Base-by-base conservation (phyloP, 2,329 filamentous ascomycete genomes). In the Immersiporthe knoxdaviesiana region DNA sequence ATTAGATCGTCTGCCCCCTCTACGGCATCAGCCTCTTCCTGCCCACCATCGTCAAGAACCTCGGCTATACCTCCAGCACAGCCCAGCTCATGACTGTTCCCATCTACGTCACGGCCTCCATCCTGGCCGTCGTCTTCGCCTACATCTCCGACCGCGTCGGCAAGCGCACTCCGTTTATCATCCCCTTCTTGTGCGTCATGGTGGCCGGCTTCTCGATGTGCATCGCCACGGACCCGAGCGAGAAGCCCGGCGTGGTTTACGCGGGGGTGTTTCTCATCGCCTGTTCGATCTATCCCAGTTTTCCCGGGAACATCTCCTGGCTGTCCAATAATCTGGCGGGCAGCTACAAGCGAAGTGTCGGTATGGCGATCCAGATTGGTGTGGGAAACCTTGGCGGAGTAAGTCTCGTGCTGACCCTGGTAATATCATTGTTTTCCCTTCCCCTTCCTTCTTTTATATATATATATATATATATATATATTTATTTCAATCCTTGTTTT, bases 251-350 rank as follows among this genome's bases (percentile, higher is more conserved):
- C 7, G 44, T 47, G 44, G 83, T 88, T 14, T 97, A 97, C 73
- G 91, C 87, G 0, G 93, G 91, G 0, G 90, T 90, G 0, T 97
- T 94, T 78, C 81, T 97, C 0, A 91, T 88, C 0, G 91, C 92
- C 0, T 85, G 92, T 68, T 91, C 91, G 2, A 94, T 96, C 68
- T 96, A 95, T 73, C 92, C 93, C 0, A 89, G 88, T 37, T 91
- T 96, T 68, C 83, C 92, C 0, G 94, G 94, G 66, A 91, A 91
- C 0, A 91, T 97, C 64, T 85, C 90, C 0, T 97, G 93, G 93
- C 81, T 90, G 0, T 87, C 87, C 44, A 97, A 96, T 77, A 97
- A 97, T 70, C 84, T 92, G 14, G 89, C 94, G 67, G 84, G 84
- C 0, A 83, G 80, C 60, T 84, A 84, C 77, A 97, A 97, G 78